Conservation (phyloP, 805 yeast genomes). For the Saccharomycopsis sp. region DNA sequence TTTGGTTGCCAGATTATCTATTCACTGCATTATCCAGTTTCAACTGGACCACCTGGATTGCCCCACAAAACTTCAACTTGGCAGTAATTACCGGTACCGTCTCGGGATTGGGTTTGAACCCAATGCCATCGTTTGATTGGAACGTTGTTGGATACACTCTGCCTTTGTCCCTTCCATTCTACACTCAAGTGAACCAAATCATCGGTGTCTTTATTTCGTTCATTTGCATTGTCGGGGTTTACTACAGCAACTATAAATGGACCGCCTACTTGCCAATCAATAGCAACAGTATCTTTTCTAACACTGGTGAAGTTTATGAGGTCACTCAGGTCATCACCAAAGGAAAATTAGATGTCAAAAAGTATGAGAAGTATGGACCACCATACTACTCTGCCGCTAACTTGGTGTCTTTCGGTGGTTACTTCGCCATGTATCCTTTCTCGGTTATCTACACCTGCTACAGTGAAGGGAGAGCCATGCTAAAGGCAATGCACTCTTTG, state of each 20-base stretch:
- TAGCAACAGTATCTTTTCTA: slow-evolving; percentile 46
- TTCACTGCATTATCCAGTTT: slow-evolving; percentile 37
- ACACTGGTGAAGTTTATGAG: slow-evolving; percentile 41
- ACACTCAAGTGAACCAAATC: slow-evolving; percentile 28
- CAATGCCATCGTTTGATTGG: slow-evolving; percentile 50
- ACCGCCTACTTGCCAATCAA: slow-evolving; percentile 36
- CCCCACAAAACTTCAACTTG: slow-evolving; percentile 42
- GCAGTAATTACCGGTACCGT: slow-evolving; percentile 43
- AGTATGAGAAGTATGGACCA: slow-evolving; percentile 51
- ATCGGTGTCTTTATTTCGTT: slow-evolving; percentile 32
- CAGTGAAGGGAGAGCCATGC: slow-evolving; percentile 40
- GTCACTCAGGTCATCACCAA: slow-evolving; percentile 41
- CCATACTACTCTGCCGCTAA: slow-evolving; percentile 63
- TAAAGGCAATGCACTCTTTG: slow-evolving; percentile 33
- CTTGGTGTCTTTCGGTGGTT: slow-evolving; percentile 50
- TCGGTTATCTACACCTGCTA: slow-evolving; percentile 42
- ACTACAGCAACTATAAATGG: slow-evolving; percentile 38
- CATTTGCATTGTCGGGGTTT: slow-evolving; percentile 30
- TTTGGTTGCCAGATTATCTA: slow-evolving; percentile 41
- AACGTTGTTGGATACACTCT: slow-evolving; percentile 31
- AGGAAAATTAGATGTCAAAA: slow-evolving; percentile 38
- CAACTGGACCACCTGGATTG: slow-evolving; percentile 56
- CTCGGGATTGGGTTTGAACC: slow-evolving; percentile 46
- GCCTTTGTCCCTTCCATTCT: slow-evolving; percentile 41
- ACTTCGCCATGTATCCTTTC: slow-evolving; percentile 50